Base-by-base conservation (phyloP, 2,329 filamentous ascomycete species). In the Huntiella bhutanensis region DNA sequence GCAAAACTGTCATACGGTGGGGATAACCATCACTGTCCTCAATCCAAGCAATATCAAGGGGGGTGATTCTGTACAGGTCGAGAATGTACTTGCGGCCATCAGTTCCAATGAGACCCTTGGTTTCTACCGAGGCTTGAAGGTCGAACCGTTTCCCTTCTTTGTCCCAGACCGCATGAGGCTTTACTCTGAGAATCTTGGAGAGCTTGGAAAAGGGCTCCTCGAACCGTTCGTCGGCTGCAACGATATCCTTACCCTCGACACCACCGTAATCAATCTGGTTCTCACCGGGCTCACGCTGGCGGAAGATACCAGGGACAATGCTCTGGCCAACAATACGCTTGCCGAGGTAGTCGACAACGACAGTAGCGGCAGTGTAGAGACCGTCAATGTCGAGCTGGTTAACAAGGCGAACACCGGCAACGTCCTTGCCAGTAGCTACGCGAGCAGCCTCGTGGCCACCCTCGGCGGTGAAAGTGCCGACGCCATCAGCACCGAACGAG, bases 191-290 rank as follows among this genome's bases (percentile, higher is more conserved):
- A 2, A 85, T 76, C 63, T 88, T 86, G 38, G 88, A 95, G 32
- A 98, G 73, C 66, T 92, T 86, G 58, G 84, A 77, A 56, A 98
- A 98, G 7, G 84, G 72, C 22, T 80, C 67, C 1, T 77, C 76
- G 56, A 98, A 98, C 15, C 79, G 77, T 58, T 92, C 80, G 57
- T 96, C 85, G 10, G 84, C 82, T 1, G 91, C 87, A 44, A 98
- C 84, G 19, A 93, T 75, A 54, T 98, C 91, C 64, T 93, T 94
- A 53, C 92, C 91, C 60, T 98, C 91, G 32, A 96, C 91, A 53
- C 88, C 91, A 58, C 91, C 91, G 58, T 98, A 98, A 60, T 98
- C 91, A 55, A 98, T 96, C 62, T 96, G 91, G 63, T 94, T 91
- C 73, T 98, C 91, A 45, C 87, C 91, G 28, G 87, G 85, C 57